Percentiles rank a stretch among this genome's conserved stretches.
phyloP scores from a whole-genome alignment of 805 yeast genomes.

The Saccharomycopsis selenospora region DNA sequence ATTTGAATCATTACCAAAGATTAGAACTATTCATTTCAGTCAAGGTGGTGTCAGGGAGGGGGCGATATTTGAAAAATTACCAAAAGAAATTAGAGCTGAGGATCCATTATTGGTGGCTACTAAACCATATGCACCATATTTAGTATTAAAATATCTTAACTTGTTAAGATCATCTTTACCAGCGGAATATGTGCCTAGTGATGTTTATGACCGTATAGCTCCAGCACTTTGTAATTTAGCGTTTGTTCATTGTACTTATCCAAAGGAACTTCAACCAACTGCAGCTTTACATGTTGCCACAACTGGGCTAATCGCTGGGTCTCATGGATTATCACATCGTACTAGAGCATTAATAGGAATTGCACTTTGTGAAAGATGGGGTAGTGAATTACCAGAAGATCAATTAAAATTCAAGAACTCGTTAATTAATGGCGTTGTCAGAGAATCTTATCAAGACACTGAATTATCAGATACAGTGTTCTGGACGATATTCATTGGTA shows the following conservation, averaged over 20 bases:
- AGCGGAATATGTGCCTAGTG: conserved; percentile 42
- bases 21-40: conserved; percentile 57
- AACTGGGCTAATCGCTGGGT: conserved; percentile 67
- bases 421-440: conserved; percentile 42
- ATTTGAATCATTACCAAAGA: conserved; percentile 50
- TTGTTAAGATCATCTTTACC: conserved; percentile 55
- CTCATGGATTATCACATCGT: conserved; percentile 68
- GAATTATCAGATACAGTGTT: conserved; percentile 46
- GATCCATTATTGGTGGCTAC: conserved; percentile 69
- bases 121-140: conserved; percentile 61
- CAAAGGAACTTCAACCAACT: conserved; percentile 68
- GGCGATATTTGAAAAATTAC: conserved; percentile 54
- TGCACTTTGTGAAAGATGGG: conserved; percentile 76
- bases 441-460: conserved; percentile 34
- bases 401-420: conserved; percentile 41
- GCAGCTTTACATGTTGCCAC: conserved; percentile 68
- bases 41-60: conserved; percentile 82
- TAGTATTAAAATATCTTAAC: conserved; percentile 49
- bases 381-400: conserved; percentile 60
- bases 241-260: conserved; percentile 70
- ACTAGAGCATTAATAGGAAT: conserved; percentile 66
- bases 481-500: conserved; percentile 71
- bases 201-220: conserved; percentile 50
- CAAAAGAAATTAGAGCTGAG: conserved; percentile 49
- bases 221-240: conserved; percentile 70